Evolutionary conservation across 495 filamentous ascomycete genomes (phyloP).

Genomic region (Penicillium odoratum): DNA sequence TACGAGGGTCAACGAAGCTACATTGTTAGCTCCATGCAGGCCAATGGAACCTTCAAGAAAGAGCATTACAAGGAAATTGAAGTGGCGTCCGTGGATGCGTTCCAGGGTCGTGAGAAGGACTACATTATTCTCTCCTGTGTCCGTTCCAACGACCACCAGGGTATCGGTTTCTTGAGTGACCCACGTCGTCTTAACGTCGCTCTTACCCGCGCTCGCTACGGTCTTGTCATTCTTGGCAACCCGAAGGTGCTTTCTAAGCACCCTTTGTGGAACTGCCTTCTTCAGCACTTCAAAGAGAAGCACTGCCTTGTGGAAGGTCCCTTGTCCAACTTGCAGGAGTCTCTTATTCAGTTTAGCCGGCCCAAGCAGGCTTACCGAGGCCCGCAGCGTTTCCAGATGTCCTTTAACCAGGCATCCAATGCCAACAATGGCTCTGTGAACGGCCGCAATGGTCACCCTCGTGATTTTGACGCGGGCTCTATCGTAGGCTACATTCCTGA

Average conservation of each 20-base stretch:
- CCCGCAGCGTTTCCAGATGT: conserved; percentile 85
- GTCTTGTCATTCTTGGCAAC: conserved; percentile 93
- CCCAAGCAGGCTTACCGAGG: conserved; percentile 92
- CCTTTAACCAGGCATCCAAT: conserved; percentile 66
- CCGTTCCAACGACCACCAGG: conserved; percentile 98
- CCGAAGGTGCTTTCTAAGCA: conserved; percentile 98
- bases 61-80: conserved; percentile 99
- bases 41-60: conserved; percentile 95
- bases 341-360: conserved; percentile 89
- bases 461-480: conserved; percentile 85
- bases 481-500: conserved; percentile 94
- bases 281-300: conserved; percentile 96
- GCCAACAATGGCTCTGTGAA: conserved; percentile 51
- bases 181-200: conserved; percentile 99
- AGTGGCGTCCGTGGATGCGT: conserved; percentile 96
- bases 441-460: conserved; percentile 53
- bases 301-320: conserved; percentile 97
- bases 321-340: conserved; percentile 92
- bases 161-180: conserved; percentile 98
- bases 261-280: conserved; percentile 94
- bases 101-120: conserved; percentile 98
- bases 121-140: conserved; percentile 99
- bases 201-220: conserved; percentile 94
- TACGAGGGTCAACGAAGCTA: conserved; percentile 99
- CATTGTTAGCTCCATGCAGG: conserved; percentile 98